Percentiles rank a stretch among this genome's conserved stretches.
phyloP scores from a whole-genome alignment of 75 land plant species.

The Sequoia sempervirens region DNA sequence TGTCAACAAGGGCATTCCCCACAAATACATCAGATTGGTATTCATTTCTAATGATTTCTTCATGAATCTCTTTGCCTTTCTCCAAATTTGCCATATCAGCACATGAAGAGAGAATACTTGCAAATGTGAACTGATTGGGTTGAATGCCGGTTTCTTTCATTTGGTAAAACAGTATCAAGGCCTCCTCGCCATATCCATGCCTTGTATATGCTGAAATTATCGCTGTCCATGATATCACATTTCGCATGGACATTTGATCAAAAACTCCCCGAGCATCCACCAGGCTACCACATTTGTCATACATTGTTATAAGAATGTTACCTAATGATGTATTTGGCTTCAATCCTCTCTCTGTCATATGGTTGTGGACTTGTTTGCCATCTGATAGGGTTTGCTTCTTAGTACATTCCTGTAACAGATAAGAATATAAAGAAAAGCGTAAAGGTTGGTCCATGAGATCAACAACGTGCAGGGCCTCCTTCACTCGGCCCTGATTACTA shows the following conservation, averaged over 20 bases:
- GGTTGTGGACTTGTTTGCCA: slow-evolving; percentile 21
- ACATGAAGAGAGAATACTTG: slow-evolving; percentile 27
- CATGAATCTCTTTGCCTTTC: slow-evolving; percentile 21
- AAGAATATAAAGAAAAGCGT: not conserved
- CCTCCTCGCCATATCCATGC: slow-evolving; percentile 26
- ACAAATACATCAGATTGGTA: slow-evolving; percentile 11
- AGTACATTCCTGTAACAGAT: not conserved
- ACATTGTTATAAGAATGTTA: not conserved
- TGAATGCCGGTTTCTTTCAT: slow-evolving; percentile 21
- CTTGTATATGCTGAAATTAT: slow-evolving; percentile 35
- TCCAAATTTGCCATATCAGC: slow-evolving; percentile 30
- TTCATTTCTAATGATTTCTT: slow-evolving; percentile 1
- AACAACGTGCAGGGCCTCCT: not conserved
- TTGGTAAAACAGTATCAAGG: slow-evolving; percentile 25
- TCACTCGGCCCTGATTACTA: not conserved
- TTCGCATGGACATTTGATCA: slow-evolving; percentile 15
- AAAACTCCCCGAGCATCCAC: slow-evolving; percentile 46
- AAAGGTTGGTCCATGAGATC: not conserved
- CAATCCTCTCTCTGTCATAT: slow-evolving; percentile 11
- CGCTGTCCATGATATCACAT: slow-evolving; percentile 51
- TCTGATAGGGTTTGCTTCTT: slow-evolving; percentile 2
- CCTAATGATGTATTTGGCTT: slow-evolving; percentile 9
- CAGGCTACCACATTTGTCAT: slow-evolving; percentile 20
- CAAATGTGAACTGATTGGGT: slow-evolving; percentile 32
- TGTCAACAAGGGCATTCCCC: slow-evolving; percentile 31